These are phyloP conservation scores for Claviceps arundinis DNA, from an alignment of 2,329 filamentous ascomycete species.

Conservation along the genomic window DNA sequence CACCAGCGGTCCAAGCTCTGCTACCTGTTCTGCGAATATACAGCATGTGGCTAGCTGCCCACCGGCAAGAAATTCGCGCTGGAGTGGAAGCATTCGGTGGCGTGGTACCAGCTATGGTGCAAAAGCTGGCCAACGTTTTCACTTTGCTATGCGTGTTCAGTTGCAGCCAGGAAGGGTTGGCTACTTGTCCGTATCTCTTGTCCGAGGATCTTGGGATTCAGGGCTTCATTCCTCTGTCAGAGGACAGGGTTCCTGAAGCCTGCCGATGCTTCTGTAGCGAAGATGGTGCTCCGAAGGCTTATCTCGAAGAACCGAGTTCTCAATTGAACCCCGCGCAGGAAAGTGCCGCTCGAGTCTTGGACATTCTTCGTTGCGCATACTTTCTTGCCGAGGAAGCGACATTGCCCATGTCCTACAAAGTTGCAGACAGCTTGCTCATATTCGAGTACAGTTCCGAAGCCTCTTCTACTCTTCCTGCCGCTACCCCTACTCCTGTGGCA, in stretches of 20 bases:
- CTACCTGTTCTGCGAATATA: constrained; percentile 40
- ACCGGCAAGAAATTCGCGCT: constrained; percentile 31
- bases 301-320: constrained; percentile 18
- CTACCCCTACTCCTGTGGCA: neutral
- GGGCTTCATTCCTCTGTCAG: constrained; percentile 29
- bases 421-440: constrained; percentile 16
- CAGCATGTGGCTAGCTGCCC: constrained; percentile 38
- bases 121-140: constrained; percentile 31
- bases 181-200: constrained; percentile 34
- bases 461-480: neutral
- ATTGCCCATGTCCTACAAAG: constrained; percentile 23
- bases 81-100: constrained; percentile 31
- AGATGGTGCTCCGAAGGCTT: constrained; percentile 25
- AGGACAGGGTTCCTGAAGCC: constrained; percentile 22
- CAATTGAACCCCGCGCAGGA: constrained; percentile 22
- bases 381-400: constrained; percentile 28
- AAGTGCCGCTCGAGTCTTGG: constrained; percentile 32
- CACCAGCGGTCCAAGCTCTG: constrained; percentile 26
- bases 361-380: constrained; percentile 35
- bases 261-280: constrained; percentile 26
- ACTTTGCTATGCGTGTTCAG: constrained; percentile 33
- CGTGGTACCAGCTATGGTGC: constrained; percentile 32
- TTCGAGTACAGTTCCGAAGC: constrained; percentile 19
- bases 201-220: constrained; percentile 35
- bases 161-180: constrained; percentile 25